These are phyloP conservation scores for Colletotrichum horii DNA, from an alignment of 2,329 filamentous ascomycete genomes.

Conservation along the genomic window DNA sequence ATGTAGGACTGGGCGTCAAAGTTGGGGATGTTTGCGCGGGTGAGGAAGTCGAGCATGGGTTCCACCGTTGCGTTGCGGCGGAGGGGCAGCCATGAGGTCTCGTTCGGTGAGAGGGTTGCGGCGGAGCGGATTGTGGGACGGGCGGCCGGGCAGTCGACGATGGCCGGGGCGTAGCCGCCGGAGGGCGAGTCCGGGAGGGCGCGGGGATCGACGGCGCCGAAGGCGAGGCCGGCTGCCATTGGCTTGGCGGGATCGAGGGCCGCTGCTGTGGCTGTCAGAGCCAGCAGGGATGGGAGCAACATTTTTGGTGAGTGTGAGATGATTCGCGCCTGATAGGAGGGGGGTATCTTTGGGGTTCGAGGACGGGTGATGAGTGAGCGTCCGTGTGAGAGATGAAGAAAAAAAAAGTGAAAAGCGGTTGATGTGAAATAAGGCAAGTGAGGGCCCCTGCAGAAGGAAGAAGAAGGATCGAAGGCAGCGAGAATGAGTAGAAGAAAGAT, in stretches of 20 bases:
- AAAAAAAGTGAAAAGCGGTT: neutral
- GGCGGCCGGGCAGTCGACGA: conserved; percentile 71
- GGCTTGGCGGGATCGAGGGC: conserved; percentile 25
- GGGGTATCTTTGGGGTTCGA: neutral
- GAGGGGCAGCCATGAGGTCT: conserved; percentile 74
- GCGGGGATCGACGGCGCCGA: conserved; percentile 25
- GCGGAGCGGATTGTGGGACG: conserved; percentile 73
- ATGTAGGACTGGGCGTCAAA: conserved; percentile 82
- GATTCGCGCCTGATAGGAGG: neutral
- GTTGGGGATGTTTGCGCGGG: conserved; percentile 73
- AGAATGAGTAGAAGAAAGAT: neutral
- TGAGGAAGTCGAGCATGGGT: conserved; percentile 77
- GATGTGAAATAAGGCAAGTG: neutral
- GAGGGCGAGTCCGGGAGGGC: conserved; percentile 42
- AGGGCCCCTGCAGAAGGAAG: neutral
- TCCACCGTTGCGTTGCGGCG: conserved; percentile 76
- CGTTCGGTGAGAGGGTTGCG: conserved; percentile 66
- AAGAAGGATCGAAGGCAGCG: neutral
- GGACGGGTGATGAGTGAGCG: neutral
- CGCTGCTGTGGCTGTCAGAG: conserved; percentile 28
- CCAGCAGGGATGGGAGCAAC: conserved; percentile 10
- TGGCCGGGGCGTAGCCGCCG: conserved; percentile 74
- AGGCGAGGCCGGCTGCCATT: conserved; percentile 12
- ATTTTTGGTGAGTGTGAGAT: neutral
- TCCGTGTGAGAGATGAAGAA: neutral